These are phyloP conservation scores for Eucalyptus coolabah DNA, from an alignment of 345 rosid species.

Conservation along the genomic window DNA sequence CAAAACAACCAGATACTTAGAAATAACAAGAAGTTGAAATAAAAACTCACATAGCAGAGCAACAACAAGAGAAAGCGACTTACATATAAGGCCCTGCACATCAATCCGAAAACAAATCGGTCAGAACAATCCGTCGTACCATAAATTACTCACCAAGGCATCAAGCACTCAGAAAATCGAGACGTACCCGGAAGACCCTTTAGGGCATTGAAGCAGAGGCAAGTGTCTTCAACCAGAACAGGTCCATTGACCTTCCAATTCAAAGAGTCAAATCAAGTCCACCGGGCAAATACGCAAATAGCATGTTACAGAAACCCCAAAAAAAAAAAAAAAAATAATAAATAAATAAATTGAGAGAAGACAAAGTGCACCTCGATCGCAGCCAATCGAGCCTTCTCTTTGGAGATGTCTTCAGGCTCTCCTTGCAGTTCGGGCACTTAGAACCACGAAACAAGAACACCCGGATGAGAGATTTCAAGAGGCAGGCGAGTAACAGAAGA, in stretches of 20 bases:
- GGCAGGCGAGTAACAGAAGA: background rate
- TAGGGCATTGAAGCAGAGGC: conserved; percentile 91
- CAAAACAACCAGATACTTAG: background rate
- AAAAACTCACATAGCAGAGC: background rate
- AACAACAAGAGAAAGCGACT: conserved; percentile 18
- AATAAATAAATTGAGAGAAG: background rate
- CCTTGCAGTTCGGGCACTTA: conserved; percentile 94
- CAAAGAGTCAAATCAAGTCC: background rate
- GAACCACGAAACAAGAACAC: background rate
- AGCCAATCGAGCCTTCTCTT: conserved; percentile 89
- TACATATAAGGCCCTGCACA: conserved; percentile 94
- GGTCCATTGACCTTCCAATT: conserved; percentile 75
- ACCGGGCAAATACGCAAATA: background rate
- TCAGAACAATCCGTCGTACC: background rate
- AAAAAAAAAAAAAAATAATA: background rate
- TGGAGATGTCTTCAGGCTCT: conserved; percentile 82
- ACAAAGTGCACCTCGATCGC: conserved; percentile 40
- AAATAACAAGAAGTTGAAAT: background rate
- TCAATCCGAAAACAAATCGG: background rate
- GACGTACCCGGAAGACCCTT: conserved; percentile 88
- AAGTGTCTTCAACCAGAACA: conserved; percentile 92
- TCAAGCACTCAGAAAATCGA: background rate
- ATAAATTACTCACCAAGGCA: background rate
- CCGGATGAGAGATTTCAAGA: background rate
- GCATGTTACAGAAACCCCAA: background rate